Base-by-base conservation (phyloP, 768 basidiomycete species). In the Mycena vitilis region DNA sequence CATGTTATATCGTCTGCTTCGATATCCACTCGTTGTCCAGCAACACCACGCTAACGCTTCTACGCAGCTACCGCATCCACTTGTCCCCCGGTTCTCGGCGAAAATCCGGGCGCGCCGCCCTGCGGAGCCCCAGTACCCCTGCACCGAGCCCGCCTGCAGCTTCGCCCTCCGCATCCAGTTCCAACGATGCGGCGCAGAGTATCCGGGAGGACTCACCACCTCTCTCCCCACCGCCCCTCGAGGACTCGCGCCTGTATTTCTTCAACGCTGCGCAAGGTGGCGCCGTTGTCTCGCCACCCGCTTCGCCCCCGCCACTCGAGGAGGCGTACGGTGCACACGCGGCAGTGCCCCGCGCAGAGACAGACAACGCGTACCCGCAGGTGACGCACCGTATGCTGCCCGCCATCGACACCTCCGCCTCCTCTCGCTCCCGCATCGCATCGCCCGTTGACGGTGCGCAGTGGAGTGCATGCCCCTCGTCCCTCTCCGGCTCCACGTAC, bases 1-100 rank as follows among this genome's bases (percentile, higher is more conserved):
- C 30, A 3, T 2, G 30, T 5, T 30, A 2, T 30, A 30, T 30
- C 5, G 9, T 13, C 37, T 8, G 13, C 34, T 10, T 10, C 23
- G 2, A 22, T 11, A 8, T 56, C 16, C 5, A 42, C 44, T 11
- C 44, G 5, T 25, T 16, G 18, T 15, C 10, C 11, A n/a, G 40
- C 2, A 34, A 5, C 9, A 6, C 10, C 12, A 58, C 25, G 18
- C 57, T 58, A n/a, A 58, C 7, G 3, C 15, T 16, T 20, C 30
- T 40, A 38, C 42, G 13, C 58, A 69, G 68, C 34, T 69, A 69
- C 15, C 68, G 68, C n/a, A 69, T 69, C 10, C 68, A 69, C 52
- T 47, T 69, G 9, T 69, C 68, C 13, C 68, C 68, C 4, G 68
- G 68, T 9, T 64, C 63, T 9, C 62, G 68, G 11, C 62, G 68